Percentiles rank a stretch among this genome's conserved stretches.
Conservation (phyloP, 345 rosid species). For the Camelina neglecta region DNA sequence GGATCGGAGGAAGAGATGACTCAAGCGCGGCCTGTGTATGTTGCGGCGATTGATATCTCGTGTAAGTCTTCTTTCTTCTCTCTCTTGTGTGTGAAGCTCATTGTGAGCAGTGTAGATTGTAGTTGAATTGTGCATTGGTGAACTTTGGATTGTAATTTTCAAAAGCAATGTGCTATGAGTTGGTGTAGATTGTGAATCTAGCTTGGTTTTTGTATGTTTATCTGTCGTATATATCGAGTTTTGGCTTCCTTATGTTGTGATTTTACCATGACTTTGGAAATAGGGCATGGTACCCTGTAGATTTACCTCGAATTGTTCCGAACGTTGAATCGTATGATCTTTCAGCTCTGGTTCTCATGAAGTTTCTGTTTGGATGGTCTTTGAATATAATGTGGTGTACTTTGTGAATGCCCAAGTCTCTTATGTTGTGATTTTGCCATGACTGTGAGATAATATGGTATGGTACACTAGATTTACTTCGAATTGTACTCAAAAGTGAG, state of each 20-base stretch:
- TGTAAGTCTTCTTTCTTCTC: conserved; percentile 56
- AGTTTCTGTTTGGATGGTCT: not conserved
- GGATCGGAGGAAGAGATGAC: conserved; percentile 79
- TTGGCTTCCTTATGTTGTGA: not conserved
- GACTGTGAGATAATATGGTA: too few species aligned
- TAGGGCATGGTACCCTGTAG: not conserved
- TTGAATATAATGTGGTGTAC: not conserved
- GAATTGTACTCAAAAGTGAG: too few species aligned
- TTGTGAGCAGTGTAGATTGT: conserved; percentile 29
- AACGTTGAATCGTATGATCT: not conserved
- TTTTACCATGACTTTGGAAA: not conserved
- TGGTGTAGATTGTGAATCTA: not conserved
- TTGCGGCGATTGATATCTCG: conserved; percentile 90
- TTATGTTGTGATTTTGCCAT: not conserved
- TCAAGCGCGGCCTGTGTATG: conserved; percentile 90
- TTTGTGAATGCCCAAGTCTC: too few species aligned
- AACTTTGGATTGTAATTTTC: conserved; percentile 1
- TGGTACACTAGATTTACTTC: not conserved
- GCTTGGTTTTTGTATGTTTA: not conserved
- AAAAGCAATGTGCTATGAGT: not conserved
- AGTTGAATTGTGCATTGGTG: conserved; percentile 25
- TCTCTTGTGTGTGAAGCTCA: not conserved
- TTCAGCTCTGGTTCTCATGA: not conserved
- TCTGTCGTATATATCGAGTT: not conserved
- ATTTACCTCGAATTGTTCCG: not conserved